Evolutionary conservation across 495 filamentous ascomycete genomes (phyloP).

Genomic region (Aspergillus avenaceus): DNA sequence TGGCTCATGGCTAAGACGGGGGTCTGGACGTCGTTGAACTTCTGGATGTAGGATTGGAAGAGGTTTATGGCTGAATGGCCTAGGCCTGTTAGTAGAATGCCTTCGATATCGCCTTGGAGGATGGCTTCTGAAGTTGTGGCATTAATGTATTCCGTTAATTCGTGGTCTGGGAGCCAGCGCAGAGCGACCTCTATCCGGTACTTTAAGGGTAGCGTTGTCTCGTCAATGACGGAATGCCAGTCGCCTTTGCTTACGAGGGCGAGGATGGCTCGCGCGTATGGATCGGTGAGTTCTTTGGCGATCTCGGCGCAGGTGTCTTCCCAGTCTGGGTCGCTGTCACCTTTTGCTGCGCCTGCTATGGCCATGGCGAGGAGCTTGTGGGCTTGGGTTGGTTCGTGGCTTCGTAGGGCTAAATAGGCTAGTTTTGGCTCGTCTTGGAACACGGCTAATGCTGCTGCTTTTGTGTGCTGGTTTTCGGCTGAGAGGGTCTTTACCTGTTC

Average conservation of each 20-base stretch:
- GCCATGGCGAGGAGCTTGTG: constrained; percentile 53
- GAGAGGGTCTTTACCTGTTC: constrained; percentile 57
- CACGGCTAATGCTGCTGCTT: constrained; percentile 72
- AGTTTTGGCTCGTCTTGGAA: constrained; percentile 65
- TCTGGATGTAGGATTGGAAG: constrained; percentile 81
- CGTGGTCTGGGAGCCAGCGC: constrained; percentile 73
- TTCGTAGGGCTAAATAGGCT: constrained; percentile 42
- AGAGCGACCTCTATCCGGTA: constrained; percentile 86
- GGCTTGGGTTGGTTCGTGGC: constrained; percentile 37
- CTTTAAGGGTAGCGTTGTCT: constrained; percentile 74
- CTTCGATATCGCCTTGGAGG: constrained; percentile 77
- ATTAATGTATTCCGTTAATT: constrained; percentile 69
- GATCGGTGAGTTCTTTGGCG: constrained; percentile 65
- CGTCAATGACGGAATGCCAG: constrained; percentile 78
- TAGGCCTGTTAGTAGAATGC: constrained; percentile 83
- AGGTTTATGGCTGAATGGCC: constrained; percentile 73
- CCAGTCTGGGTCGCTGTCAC: constrained; percentile 51
- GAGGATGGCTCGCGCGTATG: constrained; percentile 87
- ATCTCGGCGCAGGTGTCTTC: constrained; percentile 56
- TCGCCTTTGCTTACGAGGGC: constrained; percentile 84
- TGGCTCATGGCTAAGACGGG: constrained; percentile 80
- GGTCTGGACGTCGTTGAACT: constrained; percentile 85
- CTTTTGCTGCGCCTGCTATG: constrained; percentile 50
- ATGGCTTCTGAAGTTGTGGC: constrained; percentile 59
- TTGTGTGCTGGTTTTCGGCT: constrained; percentile 63